A percentile compares a stretch with the other conserved stretches of the same genome.
These are phyloP conservation scores for Aspergillus sp. DNA, from an alignment of 2,329 filamentous ascomycete genomes.

Conservation along the genomic window DNA sequence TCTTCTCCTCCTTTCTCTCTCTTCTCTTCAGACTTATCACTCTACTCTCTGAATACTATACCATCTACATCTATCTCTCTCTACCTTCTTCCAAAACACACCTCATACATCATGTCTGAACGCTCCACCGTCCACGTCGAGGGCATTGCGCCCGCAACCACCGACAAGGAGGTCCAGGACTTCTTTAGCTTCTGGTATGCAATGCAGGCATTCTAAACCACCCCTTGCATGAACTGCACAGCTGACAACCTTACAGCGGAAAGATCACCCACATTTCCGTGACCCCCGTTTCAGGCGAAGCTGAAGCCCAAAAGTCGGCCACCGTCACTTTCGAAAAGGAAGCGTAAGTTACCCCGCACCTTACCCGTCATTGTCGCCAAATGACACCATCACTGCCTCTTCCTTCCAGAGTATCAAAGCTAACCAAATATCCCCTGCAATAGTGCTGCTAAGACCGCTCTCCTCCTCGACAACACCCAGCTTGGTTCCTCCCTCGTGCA, in stretches of 20 bases:
- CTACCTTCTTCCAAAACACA: neutral
- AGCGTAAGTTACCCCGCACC: slow-evolving; percentile 55
- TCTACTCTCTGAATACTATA: neutral
- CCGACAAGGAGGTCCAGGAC: slow-evolving; percentile 87
- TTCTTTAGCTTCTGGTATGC: slow-evolving; percentile 95
- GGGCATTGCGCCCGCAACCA: slow-evolving; percentile 80
- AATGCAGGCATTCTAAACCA: neutral
- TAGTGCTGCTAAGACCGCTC: slow-evolving; percentile 86
- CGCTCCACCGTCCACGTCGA: slow-evolving; percentile 77
- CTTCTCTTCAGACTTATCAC: slow-evolving; percentile 1
- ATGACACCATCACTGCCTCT: slow-evolving; percentile 9
- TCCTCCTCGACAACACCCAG: slow-evolving; percentile 95
- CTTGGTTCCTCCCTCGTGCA: slow-evolving; percentile 75
- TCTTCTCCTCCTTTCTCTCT: slow-evolving; percentile 7
- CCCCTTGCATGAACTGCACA: neutral
- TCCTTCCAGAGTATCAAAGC: neutral
- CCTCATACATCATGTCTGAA: slow-evolving; percentile 52
- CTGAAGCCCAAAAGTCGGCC: slow-evolving; percentile 72
- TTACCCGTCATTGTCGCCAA: slow-evolving; percentile 11
- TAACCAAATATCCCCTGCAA: slow-evolving; percentile 1
- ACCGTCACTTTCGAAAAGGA: slow-evolving; percentile 97
- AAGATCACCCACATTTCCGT: slow-evolving; percentile 86
- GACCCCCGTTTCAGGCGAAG: slow-evolving; percentile 56
- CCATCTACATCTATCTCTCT: neutral
- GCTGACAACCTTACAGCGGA: slow-evolving; percentile 59